A percentile compares a stretch with the other conserved stretches of the same genome.
Evolutionary conservation across 176 grass and related monocot species (phyloP).

Genomic region (Oryza punctata): DNA sequence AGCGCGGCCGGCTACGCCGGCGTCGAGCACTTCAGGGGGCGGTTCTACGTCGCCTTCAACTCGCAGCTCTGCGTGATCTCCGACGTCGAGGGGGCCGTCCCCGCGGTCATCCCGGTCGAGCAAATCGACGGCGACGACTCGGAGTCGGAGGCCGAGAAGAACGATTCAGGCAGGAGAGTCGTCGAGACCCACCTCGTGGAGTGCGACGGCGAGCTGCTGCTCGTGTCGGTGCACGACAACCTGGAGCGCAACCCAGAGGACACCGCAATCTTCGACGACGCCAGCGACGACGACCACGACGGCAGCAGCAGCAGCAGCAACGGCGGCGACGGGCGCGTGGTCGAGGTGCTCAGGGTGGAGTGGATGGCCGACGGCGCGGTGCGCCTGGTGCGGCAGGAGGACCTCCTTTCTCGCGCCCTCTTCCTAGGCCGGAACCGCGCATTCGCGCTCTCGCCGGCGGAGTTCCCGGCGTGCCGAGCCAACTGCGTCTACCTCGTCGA

Average conservation of each 20-base stretch:
- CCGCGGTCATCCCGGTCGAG: conserved; percentile 33
- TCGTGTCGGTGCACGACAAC: conserved; percentile 36
- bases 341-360: conserved; percentile 49
- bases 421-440: conserved; percentile 47
- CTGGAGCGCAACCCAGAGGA: conserved; percentile 19
- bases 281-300: neutral
- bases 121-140: neutral
- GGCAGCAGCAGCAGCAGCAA: neutral
- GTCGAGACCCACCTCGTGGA: conserved; percentile 48
- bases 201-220: conserved; percentile 35
- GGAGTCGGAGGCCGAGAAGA: conserved; percentile 1
- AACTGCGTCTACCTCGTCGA: conserved; percentile 56
- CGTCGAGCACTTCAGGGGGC: conserved; percentile 38
- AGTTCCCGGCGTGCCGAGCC: conserved; percentile 44
- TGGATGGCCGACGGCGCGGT: neutral
- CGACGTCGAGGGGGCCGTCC: neutral
- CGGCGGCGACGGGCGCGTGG: neutral
- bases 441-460: conserved; percentile 41
- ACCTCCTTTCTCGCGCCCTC: conserved; percentile 21
- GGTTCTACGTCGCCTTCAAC: conserved; percentile 51
- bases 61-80: conserved; percentile 25
- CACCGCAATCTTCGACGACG: neutral
- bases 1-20: conserved; percentile 34
- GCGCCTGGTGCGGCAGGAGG: conserved; percentile 2
- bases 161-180: neutral